Conservation (phyloP, 2,329 filamentous ascomycete genomes). For the Hawksworthiomyces lignivorus region DNA sequence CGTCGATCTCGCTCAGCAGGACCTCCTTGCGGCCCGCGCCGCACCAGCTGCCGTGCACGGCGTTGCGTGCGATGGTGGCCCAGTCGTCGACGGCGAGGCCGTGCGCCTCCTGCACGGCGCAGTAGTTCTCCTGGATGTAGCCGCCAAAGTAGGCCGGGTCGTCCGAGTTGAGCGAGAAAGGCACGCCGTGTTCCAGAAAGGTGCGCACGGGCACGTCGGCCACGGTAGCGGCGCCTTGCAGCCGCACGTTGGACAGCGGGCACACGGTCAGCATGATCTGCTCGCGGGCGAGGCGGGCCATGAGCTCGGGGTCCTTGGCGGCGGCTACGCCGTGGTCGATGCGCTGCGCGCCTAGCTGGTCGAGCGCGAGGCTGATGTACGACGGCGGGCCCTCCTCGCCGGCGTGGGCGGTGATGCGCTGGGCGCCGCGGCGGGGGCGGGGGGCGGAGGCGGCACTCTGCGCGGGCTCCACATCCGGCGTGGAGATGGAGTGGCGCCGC, state of each 20-base stretch:
- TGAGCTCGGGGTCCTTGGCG: conserved; percentile 49
- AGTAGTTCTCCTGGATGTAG: conserved; percentile 69
- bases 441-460: conserved; percentile 23
- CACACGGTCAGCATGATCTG: conserved; percentile 62
- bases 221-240: conserved; percentile 47
- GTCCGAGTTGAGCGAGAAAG: conserved; percentile 67
- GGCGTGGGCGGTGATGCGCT: conserved; percentile 60
- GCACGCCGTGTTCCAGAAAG: conserved; percentile 56
- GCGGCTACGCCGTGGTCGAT: conserved; percentile 71
- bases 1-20: conserved; percentile 41
- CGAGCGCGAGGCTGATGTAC: conserved; percentile 58
- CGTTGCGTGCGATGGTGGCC: conserved; percentile 52
- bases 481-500: conserved; percentile 18
- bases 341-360: conserved; percentile 52
- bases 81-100: conserved; percentile 56
- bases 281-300: conserved; percentile 49
- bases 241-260: conserved; percentile 62
- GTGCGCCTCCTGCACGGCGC: conserved; percentile 67
- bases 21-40: conserved; percentile 52
- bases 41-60: conserved; percentile 65
- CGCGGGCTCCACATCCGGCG: no score
- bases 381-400: conserved; percentile 65
- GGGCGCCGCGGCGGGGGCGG: conserved; percentile 28
- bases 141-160: conserved; percentile 71
- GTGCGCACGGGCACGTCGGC: conserved; percentile 51